Conservation (phyloP, 768 basidiomycete genomes). For the Mycena amicta region DNA sequence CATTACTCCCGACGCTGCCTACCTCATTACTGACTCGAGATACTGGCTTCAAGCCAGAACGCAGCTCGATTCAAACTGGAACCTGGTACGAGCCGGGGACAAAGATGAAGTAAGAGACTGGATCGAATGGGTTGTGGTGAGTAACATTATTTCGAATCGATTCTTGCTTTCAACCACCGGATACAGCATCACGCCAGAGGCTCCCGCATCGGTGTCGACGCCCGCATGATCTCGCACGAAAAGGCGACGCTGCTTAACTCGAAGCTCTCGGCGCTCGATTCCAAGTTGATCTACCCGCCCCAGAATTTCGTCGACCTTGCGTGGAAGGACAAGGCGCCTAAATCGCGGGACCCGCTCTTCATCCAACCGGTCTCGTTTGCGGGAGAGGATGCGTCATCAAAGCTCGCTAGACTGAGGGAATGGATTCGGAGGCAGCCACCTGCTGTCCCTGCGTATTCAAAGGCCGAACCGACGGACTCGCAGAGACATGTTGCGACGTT, state of each 20-base stretch:
- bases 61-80: slow-evolving; percentile 77
- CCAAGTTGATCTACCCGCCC: slow-evolving; percentile 77
- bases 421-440: slow-evolving; percentile 70
- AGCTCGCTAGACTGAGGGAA: slow-evolving; percentile 67
- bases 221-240: slow-evolving; percentile 78
- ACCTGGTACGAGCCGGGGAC: slow-evolving; percentile 58
- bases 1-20: slow-evolving; percentile 65
- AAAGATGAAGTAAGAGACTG: slow-evolving; percentile 64
- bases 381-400: slow-evolving; percentile 65
- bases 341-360: slow-evolving; percentile 65
- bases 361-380: slow-evolving; percentile 74
- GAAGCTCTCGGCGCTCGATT: slow-evolving; percentile 53
- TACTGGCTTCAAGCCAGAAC: slow-evolving; percentile 81
- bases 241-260: slow-evolving; percentile 63
- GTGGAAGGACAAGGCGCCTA: slow-evolving; percentile 77
- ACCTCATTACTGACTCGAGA: slow-evolving; percentile 77
- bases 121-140: slow-evolving; percentile 76
- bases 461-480: slow-evolving; percentile 56
- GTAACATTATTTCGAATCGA: slow-evolving; percentile 22
- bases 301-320: slow-evolving; percentile 83
- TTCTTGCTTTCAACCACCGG: slow-evolving; percentile 1
- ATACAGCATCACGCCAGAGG: slow-evolving; percentile 41
- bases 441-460: slow-evolving; percentile 62
- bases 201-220: slow-evolving; percentile 77
- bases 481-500: slow-evolving; percentile 72